Evolutionary conservation across 176 grass and related monocot species (phyloP), one percentile per base, ranked within the genome.

Genomic region (Poa annua): DNA sequence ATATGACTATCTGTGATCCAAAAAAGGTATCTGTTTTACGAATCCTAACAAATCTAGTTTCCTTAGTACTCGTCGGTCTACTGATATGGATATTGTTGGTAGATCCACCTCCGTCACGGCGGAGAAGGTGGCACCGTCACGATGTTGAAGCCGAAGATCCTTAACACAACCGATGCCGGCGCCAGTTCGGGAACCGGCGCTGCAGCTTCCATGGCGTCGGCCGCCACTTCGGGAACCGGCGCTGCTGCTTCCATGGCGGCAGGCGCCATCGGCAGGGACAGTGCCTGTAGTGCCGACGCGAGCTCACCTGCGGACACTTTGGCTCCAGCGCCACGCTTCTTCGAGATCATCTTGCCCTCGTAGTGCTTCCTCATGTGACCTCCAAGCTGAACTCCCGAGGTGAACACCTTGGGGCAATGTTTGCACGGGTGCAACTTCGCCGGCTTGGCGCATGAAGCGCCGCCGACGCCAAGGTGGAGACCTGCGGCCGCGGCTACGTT

Each of bases 301-400:
- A 50, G 70, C 44, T 73, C 70, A 0, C 70, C 13, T 24, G 70
- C 70, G 13, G 13, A 48, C 70, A 73, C 44, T 0, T 7, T 7
- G 44, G 44, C 44, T 62, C 10, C 21, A 25, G 69, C 44, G 70
- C 44, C 22, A 7, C 70, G 68, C 44, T 48, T 82, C 47, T 52
- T 86, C 45, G 33, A 11, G 20, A 78, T 77, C 72, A 74, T 17
- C 24, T 35, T 47, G 35, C 88, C 83, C 0, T 7, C 11, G 26
- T 59, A 86, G 74, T 90, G 88, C 74, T 14, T 74, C 48, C 88
- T 78, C 84, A 78, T 90, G 74, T 90, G 88, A 20, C 88, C 88
- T 15, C 88, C 88, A 38, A 90, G 88, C 56, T 57, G 14, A 15
- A 86, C 79, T 8, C 88, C 88, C 0, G 26, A 57, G 0, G 3